Evolutionary conservation across 805 yeast species (phyloP).

Genomic region (Metschnikowia lochheadii): DNA sequence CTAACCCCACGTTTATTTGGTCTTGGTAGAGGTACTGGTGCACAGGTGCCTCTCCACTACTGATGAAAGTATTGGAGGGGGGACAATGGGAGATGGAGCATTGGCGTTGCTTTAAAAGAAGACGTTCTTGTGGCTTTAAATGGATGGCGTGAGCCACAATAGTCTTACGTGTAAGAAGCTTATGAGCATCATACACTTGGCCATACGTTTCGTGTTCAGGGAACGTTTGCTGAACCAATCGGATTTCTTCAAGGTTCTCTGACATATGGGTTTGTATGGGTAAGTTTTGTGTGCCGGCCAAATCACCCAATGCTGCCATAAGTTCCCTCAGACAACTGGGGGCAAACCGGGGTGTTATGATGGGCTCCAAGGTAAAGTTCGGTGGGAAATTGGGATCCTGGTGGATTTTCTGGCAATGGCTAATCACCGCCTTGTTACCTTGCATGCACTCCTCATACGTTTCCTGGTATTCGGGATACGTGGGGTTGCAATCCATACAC

Average conservation of each 20-base stretch:
- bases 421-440: conserved; percentile 52
- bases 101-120: conserved; percentile 47
- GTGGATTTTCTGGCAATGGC: conserved; percentile 45
- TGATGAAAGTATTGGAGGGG: conserved; percentile 78
- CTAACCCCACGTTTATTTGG: conserved; percentile 69
- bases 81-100: conserved; percentile 93
- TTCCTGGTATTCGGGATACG: conserved; percentile 65
- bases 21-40: conserved; percentile 51
- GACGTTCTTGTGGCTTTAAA: conserved; percentile 59
- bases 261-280: conserved; percentile 90
- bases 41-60: conserved; percentile 88
- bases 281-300: conserved; percentile 44
- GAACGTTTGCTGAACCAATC: conserved; percentile 66
- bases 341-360: conserved; percentile 91
- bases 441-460: conserved; percentile 48
- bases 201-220: conserved; percentile 71
- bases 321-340: conserved; percentile 73
- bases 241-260: conserved; percentile 73
- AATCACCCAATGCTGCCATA: conserved; percentile 57
- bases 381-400: conserved; percentile 24
- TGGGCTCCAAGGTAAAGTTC: conserved; percentile 51
- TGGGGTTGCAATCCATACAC: conserved; percentile 82
- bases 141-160: conserved; percentile 90
- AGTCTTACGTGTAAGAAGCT: conserved; percentile 60
- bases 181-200: conserved; percentile 66